Conservation (phyloP, 2,329 filamentous ascomycete genomes). For the Fusarium beomiforme region DNA sequence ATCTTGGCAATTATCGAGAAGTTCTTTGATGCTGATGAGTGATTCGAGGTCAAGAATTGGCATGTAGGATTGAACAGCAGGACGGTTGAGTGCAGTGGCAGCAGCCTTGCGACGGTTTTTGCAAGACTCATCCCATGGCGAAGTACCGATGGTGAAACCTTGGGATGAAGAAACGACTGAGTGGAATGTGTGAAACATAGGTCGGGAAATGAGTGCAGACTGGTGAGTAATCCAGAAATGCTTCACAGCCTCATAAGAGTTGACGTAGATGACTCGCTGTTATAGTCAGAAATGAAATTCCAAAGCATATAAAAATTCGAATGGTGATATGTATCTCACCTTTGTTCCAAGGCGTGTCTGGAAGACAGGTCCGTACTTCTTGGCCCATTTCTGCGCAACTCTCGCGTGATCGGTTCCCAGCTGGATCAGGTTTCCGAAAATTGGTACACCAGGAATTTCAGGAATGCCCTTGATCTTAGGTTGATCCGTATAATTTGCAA, state of each 20-base stretch:
- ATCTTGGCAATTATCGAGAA: constrained; percentile 70
- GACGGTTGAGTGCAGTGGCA: constrained; percentile 80
- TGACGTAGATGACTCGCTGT: constrained; percentile 78
- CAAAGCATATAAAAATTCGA: accelerated
- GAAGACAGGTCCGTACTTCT: constrained; percentile 71
- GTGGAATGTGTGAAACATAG: constrained; percentile 84
- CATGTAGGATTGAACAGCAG: constrained; percentile 81
- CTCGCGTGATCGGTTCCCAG: constrained; percentile 67
- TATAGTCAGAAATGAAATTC: background rate
- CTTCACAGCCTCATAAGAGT: constrained; percentile 78
- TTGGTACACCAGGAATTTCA: constrained; percentile 68
- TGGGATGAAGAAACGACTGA: constrained; percentile 80
- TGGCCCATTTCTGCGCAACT: constrained; percentile 64
- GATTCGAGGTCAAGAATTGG: constrained; percentile 84
- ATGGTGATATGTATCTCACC: constrained; percentile 49
- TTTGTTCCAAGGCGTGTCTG: constrained; percentile 75
- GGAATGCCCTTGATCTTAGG: constrained; percentile 70
- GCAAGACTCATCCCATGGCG: constrained; percentile 84
- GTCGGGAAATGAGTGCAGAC: constrained; percentile 79
- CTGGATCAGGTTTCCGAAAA: constrained; percentile 72
- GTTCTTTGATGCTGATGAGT: constrained; percentile 75
- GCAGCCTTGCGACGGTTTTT: constrained; percentile 81
- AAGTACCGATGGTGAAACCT: constrained; percentile 85
- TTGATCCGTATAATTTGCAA: constrained; percentile 61
- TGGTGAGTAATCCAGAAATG: constrained; percentile 83